Percentiles rank a stretch among this genome's conserved stretches.
Conservation (phyloP, 2,329 filamentous ascomycete genomes). For the Cordyceps tenuipes region DNA sequence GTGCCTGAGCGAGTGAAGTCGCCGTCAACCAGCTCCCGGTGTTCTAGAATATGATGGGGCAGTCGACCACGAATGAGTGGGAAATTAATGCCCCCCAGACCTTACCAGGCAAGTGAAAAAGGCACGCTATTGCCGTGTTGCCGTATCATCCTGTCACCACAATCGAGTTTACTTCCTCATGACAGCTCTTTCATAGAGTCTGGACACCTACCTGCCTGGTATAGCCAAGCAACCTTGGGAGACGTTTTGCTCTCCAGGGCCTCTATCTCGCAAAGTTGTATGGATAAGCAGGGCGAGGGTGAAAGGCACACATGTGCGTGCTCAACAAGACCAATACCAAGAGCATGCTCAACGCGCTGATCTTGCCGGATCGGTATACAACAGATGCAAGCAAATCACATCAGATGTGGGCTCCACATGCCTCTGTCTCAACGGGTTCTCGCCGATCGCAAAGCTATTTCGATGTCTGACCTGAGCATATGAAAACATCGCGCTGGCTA, state of each 20-base stretch:
- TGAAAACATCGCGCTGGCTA: background rate
- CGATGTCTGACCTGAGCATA: background rate
- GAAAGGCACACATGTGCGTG: background rate
- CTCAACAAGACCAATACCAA: too few species aligned
- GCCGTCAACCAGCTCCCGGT: background rate
- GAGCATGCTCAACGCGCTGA: background rate
- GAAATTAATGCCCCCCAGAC: background rate
- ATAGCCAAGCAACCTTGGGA: background rate
- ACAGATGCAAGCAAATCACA: background rate
- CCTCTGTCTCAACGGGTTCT: background rate
- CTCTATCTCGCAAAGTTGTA: background rate
- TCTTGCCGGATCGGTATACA: background rate
- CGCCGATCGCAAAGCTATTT: background rate
- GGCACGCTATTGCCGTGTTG: background rate
- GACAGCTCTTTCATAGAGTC: background rate
- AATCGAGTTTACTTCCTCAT: background rate
- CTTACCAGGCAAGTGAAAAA: background rate
- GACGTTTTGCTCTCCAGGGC: too few species aligned
- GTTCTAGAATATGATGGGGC: background rate
- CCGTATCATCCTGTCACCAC: background rate
- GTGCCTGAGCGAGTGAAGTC: background rate
- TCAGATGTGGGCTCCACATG: background rate
- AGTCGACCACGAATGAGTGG: background rate
- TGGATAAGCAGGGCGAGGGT: background rate
- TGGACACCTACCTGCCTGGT: background rate